Conservation (phyloP, 768 basidiomycete species). For the Podaxis mareebaensis region DNA sequence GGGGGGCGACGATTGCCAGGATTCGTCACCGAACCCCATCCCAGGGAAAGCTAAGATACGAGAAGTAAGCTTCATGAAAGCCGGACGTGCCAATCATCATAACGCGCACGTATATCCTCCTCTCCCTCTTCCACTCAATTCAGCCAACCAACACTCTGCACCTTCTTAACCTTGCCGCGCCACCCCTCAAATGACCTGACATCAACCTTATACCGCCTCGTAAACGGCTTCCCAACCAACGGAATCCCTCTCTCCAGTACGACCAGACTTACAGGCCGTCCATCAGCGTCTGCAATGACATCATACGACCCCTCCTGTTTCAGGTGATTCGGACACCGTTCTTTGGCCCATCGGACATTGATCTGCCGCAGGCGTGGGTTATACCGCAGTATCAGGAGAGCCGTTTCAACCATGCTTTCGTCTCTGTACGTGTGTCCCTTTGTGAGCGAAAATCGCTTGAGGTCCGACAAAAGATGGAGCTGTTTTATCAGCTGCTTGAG, state of each 20-base stretch:
- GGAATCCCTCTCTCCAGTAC: constrained; percentile 44
- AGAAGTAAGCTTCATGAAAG: neutral
- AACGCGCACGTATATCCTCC: neutral
- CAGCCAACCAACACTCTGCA: constrained; percentile 4
- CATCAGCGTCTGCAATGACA: constrained; percentile 27
- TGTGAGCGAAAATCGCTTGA: constrained; percentile 47
- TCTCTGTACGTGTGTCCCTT: constrained; percentile 49
- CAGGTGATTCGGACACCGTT: constrained; percentile 46
- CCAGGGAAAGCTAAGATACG: neutral
- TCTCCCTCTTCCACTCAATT: neutral
- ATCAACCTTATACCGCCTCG: constrained; percentile 28
- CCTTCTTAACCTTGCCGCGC: constrained; percentile 9
- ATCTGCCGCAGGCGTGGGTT: constrained; percentile 40
- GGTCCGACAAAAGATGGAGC: constrained; percentile 37
- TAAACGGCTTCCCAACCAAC: constrained; percentile 39
- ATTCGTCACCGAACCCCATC: neutral
- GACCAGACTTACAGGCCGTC: constrained; percentile 26
- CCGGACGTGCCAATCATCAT: neutral
- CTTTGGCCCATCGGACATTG: constrained; percentile 49
- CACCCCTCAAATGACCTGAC: constrained; percentile 2
- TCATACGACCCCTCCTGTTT: constrained; percentile 50
- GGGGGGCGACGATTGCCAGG: neutral
- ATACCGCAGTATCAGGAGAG: constrained; percentile 34
- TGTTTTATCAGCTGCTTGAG: constrained; percentile 40
- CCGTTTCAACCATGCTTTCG: constrained; percentile 46